Evolutionary conservation across 2,329 filamentous ascomycete species (phyloP).

Genomic region (Sclerotinia borealis): DNA sequence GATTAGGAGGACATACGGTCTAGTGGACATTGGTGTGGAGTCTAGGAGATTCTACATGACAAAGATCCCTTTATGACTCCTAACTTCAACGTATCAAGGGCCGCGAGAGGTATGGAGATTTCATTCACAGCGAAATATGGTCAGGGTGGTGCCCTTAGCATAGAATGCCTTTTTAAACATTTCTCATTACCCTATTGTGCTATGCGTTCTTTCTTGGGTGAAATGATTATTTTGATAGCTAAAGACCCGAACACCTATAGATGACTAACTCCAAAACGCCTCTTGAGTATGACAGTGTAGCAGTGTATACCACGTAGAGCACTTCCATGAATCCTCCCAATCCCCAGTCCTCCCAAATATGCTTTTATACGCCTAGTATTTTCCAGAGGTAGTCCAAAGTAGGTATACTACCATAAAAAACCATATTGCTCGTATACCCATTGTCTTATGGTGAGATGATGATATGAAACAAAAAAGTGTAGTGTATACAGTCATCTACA

Average conservation of each 20-base stretch:
- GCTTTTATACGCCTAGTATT: neutral
- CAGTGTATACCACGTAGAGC: neutral
- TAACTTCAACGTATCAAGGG: neutral
- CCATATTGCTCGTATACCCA: too few species aligned
- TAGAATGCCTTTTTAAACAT: slow-evolving; percentile 15
- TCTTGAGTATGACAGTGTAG: neutral
- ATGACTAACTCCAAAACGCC: neutral
- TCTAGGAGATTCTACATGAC: slow-evolving; percentile 12
- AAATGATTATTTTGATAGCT: neutral
- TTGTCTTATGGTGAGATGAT: too few species aligned
- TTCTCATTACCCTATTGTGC: neutral
- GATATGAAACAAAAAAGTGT: too few species aligned
- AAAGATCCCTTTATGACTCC: neutral
- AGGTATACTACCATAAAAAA: too few species aligned
- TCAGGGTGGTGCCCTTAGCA: slow-evolving; percentile 10
- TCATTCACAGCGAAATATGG: slow-evolving; percentile 1
- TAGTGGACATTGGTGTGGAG: slow-evolving; percentile 17
- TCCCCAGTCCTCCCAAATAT: neutral
- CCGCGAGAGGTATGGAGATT: neutral
- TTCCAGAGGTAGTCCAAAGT: too few species aligned
- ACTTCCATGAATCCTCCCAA: neutral
- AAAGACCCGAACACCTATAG: neutral
- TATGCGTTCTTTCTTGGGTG: neutral
- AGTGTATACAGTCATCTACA: too few species aligned
- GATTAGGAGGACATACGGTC: slow-evolving; percentile 11